Percentiles rank a stretch among this genome's conserved stretches.
Conservation (phyloP, 805 yeast species). For the Schwanniomyces yamadae region DNA sequence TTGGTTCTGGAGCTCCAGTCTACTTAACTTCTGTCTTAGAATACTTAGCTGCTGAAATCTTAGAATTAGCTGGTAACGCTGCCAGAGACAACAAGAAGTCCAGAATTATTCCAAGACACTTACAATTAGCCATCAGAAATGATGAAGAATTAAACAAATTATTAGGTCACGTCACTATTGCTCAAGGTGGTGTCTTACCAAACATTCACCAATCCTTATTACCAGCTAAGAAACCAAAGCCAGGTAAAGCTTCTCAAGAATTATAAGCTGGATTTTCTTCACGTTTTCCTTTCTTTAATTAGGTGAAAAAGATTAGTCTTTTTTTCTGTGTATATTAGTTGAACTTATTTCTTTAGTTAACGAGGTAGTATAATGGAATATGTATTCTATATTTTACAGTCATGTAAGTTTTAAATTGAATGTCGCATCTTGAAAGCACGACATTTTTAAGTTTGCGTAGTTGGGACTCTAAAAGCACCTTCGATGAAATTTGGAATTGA, state of each 20-base stretch:
- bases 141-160: conserved; percentile 98
- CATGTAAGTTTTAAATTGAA: not conserved
- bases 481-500: not conserved
- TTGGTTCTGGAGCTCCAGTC: conserved; percentile 99
- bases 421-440: not conserved
- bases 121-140: conserved; percentile 97
- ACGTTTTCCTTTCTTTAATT: conserved; percentile 2
- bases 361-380: conserved; percentile 13
- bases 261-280: conserved; percentile 35
- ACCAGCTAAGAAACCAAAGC: conserved; percentile 69
- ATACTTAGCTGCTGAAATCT: conserved; percentile 95
- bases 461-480: not conserved
- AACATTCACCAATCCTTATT: conserved; percentile 92
- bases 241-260: conserved; percentile 65
- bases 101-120: conserved; percentile 98
- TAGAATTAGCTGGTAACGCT: conserved; percentile 98
- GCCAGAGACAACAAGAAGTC: conserved; percentile 99
- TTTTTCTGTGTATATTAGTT: conserved; percentile 16
- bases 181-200: conserved; percentile 99
- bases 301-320: conserved; percentile 2
- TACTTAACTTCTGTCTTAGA: conserved; percentile 96
- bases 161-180: conserved; percentile 89
- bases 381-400: conserved; percentile 3
- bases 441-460: not conserved
- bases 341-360: conserved; percentile 11